Evolutionary conservation across 352 stramenopile species (phyloP), one percentile per base, ranked within the genome.

Genomic region (Globisporangium barbulae): DNA sequence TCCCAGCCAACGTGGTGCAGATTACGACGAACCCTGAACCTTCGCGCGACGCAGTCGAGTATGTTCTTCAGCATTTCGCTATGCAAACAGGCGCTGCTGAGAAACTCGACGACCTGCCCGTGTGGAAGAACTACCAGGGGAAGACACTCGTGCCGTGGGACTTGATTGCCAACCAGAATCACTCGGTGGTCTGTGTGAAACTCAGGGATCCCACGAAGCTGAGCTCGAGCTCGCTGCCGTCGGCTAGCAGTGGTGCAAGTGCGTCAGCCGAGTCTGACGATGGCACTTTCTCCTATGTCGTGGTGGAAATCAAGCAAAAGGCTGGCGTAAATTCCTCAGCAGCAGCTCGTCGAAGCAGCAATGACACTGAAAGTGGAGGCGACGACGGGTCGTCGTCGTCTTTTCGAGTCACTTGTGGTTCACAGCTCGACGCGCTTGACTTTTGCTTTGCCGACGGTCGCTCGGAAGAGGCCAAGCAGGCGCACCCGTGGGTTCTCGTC

Each of bases 101-200:
- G 41, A 85, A 85, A 42, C 69, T 91, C 0, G 60, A 73, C 10
- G 69, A 76, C 12, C 61, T 85, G 35, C 76, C 75, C 2, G 68
- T 78, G 28, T 93, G 79, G 76, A 83, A 79, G 59, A 90, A 75
- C 52, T 79, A 85, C 47, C 69, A 78, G n/a, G 71, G 70, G 7
- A 64, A 78, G 10, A 44, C 72, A 22, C 73, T 92, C 2, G 30
- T 83, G 15, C 83, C 81, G 12, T 89, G 83, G 63, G 70, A 75
- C 61, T 31, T 89, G 4, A 54, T 76, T 7, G 58, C 47, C 13
- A 90, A 75, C 55, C 62, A 73, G 19, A 48, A 66, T 9, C 78
- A 89, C 59, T 79, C 75, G 0, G 68, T 64, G 13, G 35, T 84
- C 30, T 90, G 78, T 21, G 62, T 91, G 12, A 84, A 85, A 56